A percentile compares a stretch with the other conserved stretches of the same genome.
phyloP scores from a whole-genome alignment of 2,329 filamentous ascomycete genomes.

The Scopulariopsis brevicaulis region DNA sequence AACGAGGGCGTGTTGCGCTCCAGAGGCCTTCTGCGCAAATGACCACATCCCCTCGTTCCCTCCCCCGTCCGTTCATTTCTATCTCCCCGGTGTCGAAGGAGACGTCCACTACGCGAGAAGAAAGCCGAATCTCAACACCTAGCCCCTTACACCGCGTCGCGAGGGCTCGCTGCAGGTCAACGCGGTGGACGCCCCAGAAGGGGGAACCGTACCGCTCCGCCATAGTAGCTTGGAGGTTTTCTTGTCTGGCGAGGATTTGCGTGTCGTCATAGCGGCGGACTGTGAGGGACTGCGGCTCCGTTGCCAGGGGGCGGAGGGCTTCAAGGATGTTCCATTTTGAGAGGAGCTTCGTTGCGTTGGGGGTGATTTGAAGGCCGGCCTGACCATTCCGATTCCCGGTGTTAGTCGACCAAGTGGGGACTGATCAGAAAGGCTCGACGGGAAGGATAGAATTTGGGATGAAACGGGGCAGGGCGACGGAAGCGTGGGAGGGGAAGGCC shows the following conservation, averaged over 20 bases:
- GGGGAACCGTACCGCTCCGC: constrained; percentile 13
- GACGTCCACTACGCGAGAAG: background rate
- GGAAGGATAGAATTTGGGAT: background rate
- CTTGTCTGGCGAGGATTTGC: constrained; percentile 8
- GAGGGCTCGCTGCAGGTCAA: constrained; percentile 31
- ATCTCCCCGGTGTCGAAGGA: background rate
- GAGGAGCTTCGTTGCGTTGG: constrained; percentile 9
- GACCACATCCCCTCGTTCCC: background rate
- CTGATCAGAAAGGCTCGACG: background rate
- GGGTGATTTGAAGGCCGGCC: constrained; percentile 10
- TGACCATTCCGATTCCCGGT: background rate
- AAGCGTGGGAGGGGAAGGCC: too few species aligned
- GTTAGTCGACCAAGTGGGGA: background rate
- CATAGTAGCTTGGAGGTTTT: constrained; percentile 5
- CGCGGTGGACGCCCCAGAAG: constrained; percentile 36
- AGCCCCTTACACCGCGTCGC: constrained; percentile 24
- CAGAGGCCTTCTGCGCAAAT: constrained; percentile 16
- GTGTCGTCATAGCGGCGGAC: constrained; percentile 10
- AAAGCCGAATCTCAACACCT: constrained; percentile 15
- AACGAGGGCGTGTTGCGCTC: constrained; percentile 26
- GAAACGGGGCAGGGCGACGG: background rate
- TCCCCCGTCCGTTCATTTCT: background rate
- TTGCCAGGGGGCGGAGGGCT: constrained; percentile 7
- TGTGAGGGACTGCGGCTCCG: constrained; percentile 8
- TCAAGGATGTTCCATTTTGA: constrained; percentile 7